Base-by-base conservation (phyloP, 2,329 filamentous ascomycete genomes). In the Colletotrichum caudatum region DNA sequence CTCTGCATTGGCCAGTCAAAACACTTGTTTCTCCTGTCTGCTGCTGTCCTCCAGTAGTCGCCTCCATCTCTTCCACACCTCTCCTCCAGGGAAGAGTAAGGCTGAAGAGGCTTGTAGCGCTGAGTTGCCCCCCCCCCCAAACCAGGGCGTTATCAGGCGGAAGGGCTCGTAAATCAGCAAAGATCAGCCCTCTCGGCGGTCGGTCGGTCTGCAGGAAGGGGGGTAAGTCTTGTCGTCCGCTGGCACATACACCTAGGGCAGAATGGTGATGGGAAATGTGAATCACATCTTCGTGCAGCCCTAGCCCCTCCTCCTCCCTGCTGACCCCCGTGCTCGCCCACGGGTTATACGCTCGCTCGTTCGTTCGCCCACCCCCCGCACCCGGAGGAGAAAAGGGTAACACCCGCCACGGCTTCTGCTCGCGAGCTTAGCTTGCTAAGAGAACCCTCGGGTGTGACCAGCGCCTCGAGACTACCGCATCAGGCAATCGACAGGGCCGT, bases 401-500 rank as follows among this genome's bases (percentile, higher is more conserved):
- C 67, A 57, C 48, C 46, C 64, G 57, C 68, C 64, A 62, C 56
- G 37, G 23, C 23, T 60, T 33, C 26, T 26, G 20, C n/a, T 57
- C 67, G 50, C 41, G 41, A 57, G 41, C 48, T 54, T 51, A 48
- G 56, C 48, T 33, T 61, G 33, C 7, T 11, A n/a, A 14, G 48
- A 61, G 63, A 66, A 39, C 51, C 57, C 64, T 62, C 35, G 26
- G 44, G 48, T 64, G 63, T 72, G 56, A 51, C 69, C 37, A 73
- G 37, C 39, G 35, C 56, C 60, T 65, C 59, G 26, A 71, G 56
- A 41, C 53, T 74, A 26, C 73, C 73, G 18, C 39, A 58, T 71
- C 67, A 63, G 73, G 73, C 71, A 74, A 71, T 20, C 35, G 50
- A 63, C 59, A 65, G 39, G 39, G 71, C 48, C 54, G 20, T 48